Conservation (phyloP, 257 asterid genomes). For the Catharanthus roseus region DNA sequence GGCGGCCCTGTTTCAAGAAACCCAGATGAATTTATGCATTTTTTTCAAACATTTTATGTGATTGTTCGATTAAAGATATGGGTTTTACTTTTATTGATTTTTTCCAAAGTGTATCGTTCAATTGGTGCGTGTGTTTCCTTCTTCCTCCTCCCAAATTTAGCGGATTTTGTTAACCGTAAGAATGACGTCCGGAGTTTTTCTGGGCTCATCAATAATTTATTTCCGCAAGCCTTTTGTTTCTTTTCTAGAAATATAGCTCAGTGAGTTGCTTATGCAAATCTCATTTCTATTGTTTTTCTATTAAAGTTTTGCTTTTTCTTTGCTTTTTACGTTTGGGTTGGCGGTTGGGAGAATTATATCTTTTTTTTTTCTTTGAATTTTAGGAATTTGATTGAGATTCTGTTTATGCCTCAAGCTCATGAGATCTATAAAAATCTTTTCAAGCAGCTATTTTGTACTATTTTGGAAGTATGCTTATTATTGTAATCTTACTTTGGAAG, state of each 20-base stretch:
- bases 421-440: background rate
- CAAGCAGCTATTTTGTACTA: background rate
- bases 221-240: background rate
- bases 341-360: too few relatives aligned
- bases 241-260: background rate
- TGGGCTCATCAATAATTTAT: background rate
- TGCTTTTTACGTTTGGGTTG: background rate
- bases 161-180: slow-evolving; percentile 3
- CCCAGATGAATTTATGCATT: background rate
- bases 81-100: background rate
- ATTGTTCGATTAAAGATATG: background rate
- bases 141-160: background rate
- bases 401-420: background rate
- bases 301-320: background rate
- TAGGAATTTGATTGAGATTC: background rate
- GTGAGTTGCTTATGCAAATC: background rate
- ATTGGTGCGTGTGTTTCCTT: slow-evolving; percentile 1
- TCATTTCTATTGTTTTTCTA: background rate
- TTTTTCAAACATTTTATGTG: background rate
- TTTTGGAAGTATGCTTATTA: background rate
- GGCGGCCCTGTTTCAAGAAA: background rate
- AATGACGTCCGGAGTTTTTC: slow-evolving; percentile 10
- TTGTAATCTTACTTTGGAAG: background rate
- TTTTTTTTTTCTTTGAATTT: too few relatives aligned
- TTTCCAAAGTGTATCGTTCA: background rate